Base-by-base conservation (phyloP, 108 stramenopile species). In the Nitzschia sp. region DNA sequence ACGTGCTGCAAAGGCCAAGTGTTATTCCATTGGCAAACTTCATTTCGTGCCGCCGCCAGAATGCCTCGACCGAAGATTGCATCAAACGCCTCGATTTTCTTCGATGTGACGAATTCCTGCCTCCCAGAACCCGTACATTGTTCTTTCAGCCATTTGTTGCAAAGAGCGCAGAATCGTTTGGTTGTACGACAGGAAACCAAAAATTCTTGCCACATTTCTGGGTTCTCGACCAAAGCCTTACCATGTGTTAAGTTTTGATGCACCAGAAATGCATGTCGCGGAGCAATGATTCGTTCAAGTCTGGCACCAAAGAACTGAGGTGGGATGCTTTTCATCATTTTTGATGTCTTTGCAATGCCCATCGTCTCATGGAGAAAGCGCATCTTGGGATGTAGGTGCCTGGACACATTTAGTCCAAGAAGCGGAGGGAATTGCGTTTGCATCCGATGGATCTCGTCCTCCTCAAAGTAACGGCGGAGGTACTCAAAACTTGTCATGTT, bases 351-450 rank as follows among this genome's bases (percentile, higher is more conserved):
- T 9, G 54, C 31, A 0, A 56, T 46, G 16, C 34, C 6, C 56
- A 93, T 29, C 19, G 88, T 90, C 60, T 88, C 68, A 58, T 80
- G 74, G 17, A 93, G 56, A 63, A 93, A 93, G 48, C 79, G 75
- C 75, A 93, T 66, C 63, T 93, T 93, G 32, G 92, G 92, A 27
- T 84, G 73, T 54, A 93, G 41, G 66, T 93, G 92, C 27, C 88
- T 56, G 27, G 58, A 36, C 0, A 88, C 88, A 58, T 88, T 71
- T 2, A 93, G 63, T 27, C 76, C 77, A 35, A 93, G 61, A 27
- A 93, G 58, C 1, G 92, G 92, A 28, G 92, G 92, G 66, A 93
- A 92, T 17, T 69, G 30, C 30, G 45, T 53, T 56, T 83, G 80
- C 84, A 88, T 82, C 30, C 68, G 47, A 31, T 72, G 33, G 2